These are phyloP conservation scores for Polytolypa hystricis DNA, from an alignment of 2,329 filamentous ascomycete genomes.

Conservation along the genomic window DNA sequence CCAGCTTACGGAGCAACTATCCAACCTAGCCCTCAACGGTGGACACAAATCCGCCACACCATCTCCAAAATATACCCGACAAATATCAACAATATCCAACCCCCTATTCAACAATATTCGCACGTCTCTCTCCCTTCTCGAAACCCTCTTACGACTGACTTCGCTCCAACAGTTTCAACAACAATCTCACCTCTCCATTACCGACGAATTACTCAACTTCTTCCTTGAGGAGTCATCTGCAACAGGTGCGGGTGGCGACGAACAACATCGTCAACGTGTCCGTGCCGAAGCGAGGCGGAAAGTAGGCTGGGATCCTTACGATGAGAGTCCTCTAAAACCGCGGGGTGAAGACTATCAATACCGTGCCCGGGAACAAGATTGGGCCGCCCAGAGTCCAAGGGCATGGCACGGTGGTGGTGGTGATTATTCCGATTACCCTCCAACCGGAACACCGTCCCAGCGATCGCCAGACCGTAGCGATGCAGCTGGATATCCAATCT, in stretches of 20 bases:
- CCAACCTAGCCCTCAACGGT: conserved; percentile 34
- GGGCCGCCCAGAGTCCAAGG: conserved; percentile 8
- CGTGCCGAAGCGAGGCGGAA: conserved; percentile 49
- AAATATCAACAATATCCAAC: conserved; percentile 32
- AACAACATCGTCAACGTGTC: conserved; percentile 48
- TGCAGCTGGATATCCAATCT: too few species aligned
- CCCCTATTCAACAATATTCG: conserved; percentile 43
- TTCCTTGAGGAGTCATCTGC: conserved; percentile 63
- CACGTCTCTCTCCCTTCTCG: conserved; percentile 67
- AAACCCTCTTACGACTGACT: conserved; percentile 75
- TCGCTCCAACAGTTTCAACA: conserved; percentile 90
- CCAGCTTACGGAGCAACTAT: conserved; percentile 31
- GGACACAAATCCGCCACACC: conserved; percentile 14
- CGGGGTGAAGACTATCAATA: conserved; percentile 56
- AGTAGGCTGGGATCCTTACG: conserved; percentile 62
- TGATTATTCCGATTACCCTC: too few species aligned
- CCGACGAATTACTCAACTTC: conserved; percentile 79
- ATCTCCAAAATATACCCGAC: conserved; percentile 13
- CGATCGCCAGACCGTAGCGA: too few species aligned
- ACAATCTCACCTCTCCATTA: conserved; percentile 75
- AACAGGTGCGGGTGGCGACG: conserved; percentile 53
- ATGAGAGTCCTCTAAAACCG: conserved; percentile 57
- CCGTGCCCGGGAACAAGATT: conserved; percentile 15
- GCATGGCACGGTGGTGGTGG: neutral
- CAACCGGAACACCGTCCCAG: too few species aligned